A percentile compares a stretch with the other conserved stretches of the same genome.
These are phyloP conservation scores for Helotiales sp. DNA, from an alignment of 2,329 filamentous ascomycete species.

Conservation along the genomic window DNA sequence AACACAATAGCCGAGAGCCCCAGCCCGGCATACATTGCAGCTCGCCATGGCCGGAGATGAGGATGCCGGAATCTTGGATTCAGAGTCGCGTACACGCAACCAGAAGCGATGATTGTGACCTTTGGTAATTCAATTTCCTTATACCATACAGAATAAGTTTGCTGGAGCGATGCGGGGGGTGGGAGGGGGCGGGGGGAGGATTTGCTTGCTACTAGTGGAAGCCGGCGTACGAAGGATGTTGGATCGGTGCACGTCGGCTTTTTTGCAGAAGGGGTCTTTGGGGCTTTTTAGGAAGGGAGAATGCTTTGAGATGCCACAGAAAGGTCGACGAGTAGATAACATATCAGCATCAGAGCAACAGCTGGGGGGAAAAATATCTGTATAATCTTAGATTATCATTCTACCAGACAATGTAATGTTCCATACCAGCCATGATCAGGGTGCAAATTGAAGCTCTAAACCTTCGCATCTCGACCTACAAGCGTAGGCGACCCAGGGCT, in stretches of 20 bases:
- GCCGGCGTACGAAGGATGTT: too few species aligned
- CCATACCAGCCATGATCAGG: background rate
- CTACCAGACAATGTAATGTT: background rate
- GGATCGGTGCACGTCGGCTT: too few species aligned
- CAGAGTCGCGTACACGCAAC: conserved; percentile 43
- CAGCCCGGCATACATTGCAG: conserved; percentile 34
- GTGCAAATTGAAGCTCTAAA: background rate
- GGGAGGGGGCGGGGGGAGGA: too few species aligned
- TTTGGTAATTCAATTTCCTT: background rate
- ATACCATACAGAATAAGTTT: too few species aligned
- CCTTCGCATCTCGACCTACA: conserved; percentile 15
- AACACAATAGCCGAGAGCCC: conserved; percentile 38
- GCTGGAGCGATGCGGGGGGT: too few species aligned
- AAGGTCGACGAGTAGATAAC: too few species aligned
- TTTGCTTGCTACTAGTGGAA: too few species aligned
- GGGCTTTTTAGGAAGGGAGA: too few species aligned
- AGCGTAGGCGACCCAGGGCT: conserved; percentile 38
- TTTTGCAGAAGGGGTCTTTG: too few species aligned
- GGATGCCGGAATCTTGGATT: conserved; percentile 29
- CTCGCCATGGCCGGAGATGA: conserved; percentile 31
- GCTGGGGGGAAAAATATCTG: background rate
- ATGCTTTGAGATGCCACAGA: too few species aligned
- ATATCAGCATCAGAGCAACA: background rate
- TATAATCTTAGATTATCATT: background rate
- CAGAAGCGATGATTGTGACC: conserved; percentile 44